A percentile compares a stretch with the other conserved stretches of the same genome.
Evolutionary conservation across 139 green algal genomes (phyloP).

Genomic region (Asterochloris erici): DNA sequence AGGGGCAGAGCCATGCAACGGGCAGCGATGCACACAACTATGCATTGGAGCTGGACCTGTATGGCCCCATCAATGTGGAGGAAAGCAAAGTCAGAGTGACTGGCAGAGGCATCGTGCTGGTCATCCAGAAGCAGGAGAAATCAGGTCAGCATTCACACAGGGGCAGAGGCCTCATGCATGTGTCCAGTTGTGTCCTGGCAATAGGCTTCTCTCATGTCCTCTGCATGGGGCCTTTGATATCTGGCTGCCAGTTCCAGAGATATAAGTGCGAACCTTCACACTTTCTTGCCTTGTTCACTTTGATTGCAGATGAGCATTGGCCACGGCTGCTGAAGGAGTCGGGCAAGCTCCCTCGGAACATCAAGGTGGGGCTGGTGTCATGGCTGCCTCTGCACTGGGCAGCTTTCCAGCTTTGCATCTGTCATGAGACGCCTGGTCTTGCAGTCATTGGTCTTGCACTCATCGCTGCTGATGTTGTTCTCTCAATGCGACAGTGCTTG

Average conservation of each 20-base stretch:
- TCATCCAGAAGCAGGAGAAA: constrained; percentile 56
- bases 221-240: not conserved
- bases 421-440: too few relatives aligned
- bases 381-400: not conserved
- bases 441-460: too few relatives aligned
- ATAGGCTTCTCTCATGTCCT: too few relatives aligned
- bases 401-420: not conserved
- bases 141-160: not conserved
- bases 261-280: too few relatives aligned
- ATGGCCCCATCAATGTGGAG: constrained; percentile 45
- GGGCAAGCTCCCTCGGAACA: not conserved
- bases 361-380: not conserved
- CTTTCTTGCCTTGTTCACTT: too few relatives aligned
- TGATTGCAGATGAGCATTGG: constrained; percentile 1
- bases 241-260: not conserved
- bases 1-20: constrained; percentile 49
- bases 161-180: constrained; percentile 66
- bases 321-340: constrained; percentile 10
- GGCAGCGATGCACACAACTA: constrained; percentile 54
- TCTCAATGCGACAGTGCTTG: too few relatives aligned
- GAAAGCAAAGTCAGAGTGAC: constrained; percentile 64
- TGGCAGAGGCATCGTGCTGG: constrained; percentile 53
- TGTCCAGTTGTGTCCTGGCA: constrained; percentile 20
- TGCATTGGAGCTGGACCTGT: constrained; percentile 59
- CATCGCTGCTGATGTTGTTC: too few relatives aligned